phyloP scores from a whole-genome alignment of 176 grass and related monocot species.

The Zoysia pacifica region DNA sequence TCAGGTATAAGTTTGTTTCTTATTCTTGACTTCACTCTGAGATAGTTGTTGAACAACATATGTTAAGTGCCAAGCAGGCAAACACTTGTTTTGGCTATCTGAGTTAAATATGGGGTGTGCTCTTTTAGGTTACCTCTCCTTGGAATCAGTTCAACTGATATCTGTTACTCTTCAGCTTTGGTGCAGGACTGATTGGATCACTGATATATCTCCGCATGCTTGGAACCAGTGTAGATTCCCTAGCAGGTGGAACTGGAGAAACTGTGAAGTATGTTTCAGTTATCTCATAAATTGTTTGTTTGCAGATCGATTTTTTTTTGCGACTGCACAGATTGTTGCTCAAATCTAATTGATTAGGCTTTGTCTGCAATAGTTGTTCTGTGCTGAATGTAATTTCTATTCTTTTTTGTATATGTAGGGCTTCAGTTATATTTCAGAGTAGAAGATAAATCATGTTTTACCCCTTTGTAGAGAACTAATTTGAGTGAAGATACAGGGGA shows the following conservation, averaged over 20 bases:
- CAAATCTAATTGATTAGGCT: background rate
- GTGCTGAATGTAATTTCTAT: background rate
- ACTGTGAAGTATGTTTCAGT: slow-evolving; percentile 66
- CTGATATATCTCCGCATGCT: slow-evolving; percentile 91
- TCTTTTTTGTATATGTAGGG: slow-evolving; percentile 14
- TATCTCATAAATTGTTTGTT: background rate
- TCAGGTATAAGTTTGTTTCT: slow-evolving; percentile 51
- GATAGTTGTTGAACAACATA: slow-evolving; percentile 1
- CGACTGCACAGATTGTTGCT: background rate
- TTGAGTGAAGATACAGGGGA: background rate
- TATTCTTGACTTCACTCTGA: background rate
- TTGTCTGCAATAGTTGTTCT: slow-evolving; percentile 19
- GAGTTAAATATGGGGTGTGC: background rate
- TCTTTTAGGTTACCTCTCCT: background rate
- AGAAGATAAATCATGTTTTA: background rate
- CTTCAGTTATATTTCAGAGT: slow-evolving; percentile 7
- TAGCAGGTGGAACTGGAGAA: slow-evolving; percentile 81
- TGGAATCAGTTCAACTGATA: slow-evolving; percentile 26
- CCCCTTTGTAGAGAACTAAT: slow-evolving; percentile 5
- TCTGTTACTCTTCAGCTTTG: slow-evolving; percentile 64
- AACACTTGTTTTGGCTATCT: background rate
- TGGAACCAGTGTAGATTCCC: slow-evolving; percentile 87
- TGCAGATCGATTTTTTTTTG: background rate
- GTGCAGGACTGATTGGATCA: slow-evolving; percentile 86
- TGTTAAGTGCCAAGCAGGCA: slow-evolving; percentile 4